phyloP scores from a whole-genome alignment of 208 protist species.

The Trypanosoma conorhini region DNA sequence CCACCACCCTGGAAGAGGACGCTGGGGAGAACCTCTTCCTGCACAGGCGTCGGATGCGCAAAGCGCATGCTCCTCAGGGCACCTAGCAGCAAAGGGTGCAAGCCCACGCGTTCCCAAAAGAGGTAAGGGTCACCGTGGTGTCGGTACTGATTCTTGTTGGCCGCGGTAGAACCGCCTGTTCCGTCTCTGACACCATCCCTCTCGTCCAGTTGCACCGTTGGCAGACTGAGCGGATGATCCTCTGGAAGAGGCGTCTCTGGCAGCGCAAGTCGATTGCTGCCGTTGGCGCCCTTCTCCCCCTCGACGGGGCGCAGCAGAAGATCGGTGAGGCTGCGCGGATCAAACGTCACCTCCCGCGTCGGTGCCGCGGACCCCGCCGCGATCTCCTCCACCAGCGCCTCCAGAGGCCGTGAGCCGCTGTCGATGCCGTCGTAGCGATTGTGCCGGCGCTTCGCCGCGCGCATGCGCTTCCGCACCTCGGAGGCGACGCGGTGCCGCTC shows the following conservation, averaged over 20 bases:
- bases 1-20: conserved; percentile 37
- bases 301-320: conserved; percentile 44
- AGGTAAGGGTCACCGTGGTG: conserved; percentile 75
- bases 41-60: conserved; percentile 82
- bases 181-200: conserved; percentile 14
- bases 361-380: conserved; percentile 61
- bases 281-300: neutral
- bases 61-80: conserved; percentile 76
- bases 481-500: conserved; percentile 50
- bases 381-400: conserved; percentile 66
- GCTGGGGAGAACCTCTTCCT: conserved; percentile 77
- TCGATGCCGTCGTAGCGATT: conserved; percentile 78
- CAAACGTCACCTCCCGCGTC: conserved; percentile 49
- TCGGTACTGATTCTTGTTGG: conserved; percentile 76
- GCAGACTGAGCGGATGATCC: conserved; percentile 49
- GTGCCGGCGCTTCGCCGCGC: conserved; percentile 37
- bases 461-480: conserved; percentile 67
- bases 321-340: conserved; percentile 77
- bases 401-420: conserved; percentile 50
- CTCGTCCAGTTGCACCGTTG: conserved; percentile 26
- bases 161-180: conserved; percentile 13
- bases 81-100: conserved; percentile 65
- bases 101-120: conserved; percentile 81
- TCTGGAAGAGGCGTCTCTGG: conserved; percentile 42
- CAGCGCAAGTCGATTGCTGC: conserved; percentile 23